Conservation (phyloP, 2,329 filamentous ascomycete genomes). For the Cadophora malorum region DNA sequence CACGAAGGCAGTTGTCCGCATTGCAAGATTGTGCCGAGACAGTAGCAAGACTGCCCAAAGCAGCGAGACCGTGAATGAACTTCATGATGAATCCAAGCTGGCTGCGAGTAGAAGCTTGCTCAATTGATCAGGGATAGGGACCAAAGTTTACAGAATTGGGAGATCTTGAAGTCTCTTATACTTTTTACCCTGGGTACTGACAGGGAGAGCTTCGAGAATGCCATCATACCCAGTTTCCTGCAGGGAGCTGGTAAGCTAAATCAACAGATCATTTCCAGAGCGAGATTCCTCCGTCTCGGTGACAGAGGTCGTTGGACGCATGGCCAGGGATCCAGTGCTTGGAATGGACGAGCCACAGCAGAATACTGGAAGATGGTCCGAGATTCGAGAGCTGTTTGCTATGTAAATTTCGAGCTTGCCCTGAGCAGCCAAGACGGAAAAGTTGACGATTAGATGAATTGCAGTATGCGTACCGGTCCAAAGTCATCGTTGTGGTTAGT, state of each 20-base stretch:
- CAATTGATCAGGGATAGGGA: slow-evolving; percentile 3
- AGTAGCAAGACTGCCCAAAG: slow-evolving; percentile 12
- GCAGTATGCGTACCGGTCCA: neutral
- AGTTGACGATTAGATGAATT: slow-evolving; percentile 11
- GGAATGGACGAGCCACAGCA: neutral
- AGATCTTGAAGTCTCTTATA: neutral
- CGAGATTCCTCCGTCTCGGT: slow-evolving; percentile 12
- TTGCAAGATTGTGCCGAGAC: slow-evolving; percentile 24
- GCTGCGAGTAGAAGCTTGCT: neutral
- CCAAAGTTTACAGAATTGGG: neutral
- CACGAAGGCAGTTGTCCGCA: slow-evolving; percentile 33
- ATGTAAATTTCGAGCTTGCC: neutral
- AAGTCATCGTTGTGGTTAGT: neutral
- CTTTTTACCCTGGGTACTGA: neutral
- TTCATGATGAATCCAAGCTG: slow-evolving; percentile 7
- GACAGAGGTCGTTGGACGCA: neutral
- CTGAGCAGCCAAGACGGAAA: slow-evolving; percentile 12
- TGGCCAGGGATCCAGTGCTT: neutral
- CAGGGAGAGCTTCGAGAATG: neutral
- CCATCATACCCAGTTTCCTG: slow-evolving; percentile 9
- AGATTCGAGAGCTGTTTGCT: neutral
- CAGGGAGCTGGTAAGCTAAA: neutral
- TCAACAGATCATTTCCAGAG: slow-evolving; percentile 2
- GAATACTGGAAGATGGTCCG: neutral
- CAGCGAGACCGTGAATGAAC: slow-evolving; percentile 2